phyloP scores from a whole-genome alignment of 176 grass and related monocot species.

The Eragrostis curvula region DNA sequence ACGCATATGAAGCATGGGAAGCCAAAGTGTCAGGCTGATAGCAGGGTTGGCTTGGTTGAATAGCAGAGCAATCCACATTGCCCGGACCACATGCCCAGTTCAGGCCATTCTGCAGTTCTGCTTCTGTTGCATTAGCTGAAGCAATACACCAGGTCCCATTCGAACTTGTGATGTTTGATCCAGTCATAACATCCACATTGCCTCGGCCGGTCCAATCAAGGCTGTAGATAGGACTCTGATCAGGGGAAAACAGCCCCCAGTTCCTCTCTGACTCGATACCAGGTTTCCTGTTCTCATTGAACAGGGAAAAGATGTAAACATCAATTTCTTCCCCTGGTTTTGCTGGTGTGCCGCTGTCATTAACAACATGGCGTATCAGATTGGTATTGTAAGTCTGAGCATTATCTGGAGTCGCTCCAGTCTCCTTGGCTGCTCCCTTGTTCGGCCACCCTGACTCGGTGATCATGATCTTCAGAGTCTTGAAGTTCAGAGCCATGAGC shows the following conservation, averaged over 20 bases:
- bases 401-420: slow-evolving; percentile 79
- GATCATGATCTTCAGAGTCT: slow-evolving; percentile 90
- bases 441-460: slow-evolving; percentile 91
- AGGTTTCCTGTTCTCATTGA: slow-evolving; percentile 96
- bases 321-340: slow-evolving; percentile 90
- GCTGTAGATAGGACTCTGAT: slow-evolving; percentile 87
- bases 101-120: slow-evolving; percentile 83
- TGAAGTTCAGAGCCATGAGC: slow-evolving; percentile 90
- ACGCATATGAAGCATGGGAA: slow-evolving; percentile 90
- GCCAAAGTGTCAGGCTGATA: slow-evolving; percentile 81
- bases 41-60: slow-evolving; percentile 96
- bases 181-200: slow-evolving; percentile 85
- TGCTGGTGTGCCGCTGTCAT: slow-evolving; percentile 86
- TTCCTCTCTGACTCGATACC: slow-evolving; percentile 94
- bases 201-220: slow-evolving; percentile 90
- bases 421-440: slow-evolving; percentile 80
- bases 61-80: slow-evolving; percentile 89
- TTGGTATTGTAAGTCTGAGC: slow-evolving; percentile 97
- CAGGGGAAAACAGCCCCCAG: slow-evolving; percentile 90
- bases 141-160: slow-evolving; percentile 93
- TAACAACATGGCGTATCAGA: slow-evolving; percentile 80
- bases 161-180: slow-evolving; percentile 79
- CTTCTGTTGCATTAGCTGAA: slow-evolving; percentile 75
- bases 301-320: slow-evolving; percentile 94
- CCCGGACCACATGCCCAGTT: slow-evolving; percentile 94